Base-by-base conservation (phyloP, 495 filamentous ascomycete genomes). In the Talaromyces borbonicus region DNA sequence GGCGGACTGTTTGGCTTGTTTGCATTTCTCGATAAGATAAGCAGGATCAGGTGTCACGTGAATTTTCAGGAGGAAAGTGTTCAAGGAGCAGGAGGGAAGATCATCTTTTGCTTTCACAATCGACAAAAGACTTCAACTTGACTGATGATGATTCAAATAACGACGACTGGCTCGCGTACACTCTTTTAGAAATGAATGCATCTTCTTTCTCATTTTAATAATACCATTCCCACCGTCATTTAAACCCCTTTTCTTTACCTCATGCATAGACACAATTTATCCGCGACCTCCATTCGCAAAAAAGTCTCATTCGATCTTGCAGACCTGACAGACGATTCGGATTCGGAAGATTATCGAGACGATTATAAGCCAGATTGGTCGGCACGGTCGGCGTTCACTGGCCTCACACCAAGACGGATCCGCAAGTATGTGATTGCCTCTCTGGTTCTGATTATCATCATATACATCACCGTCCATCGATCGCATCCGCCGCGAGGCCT, bases 351-450 rank as follows among this genome's bases (percentile, higher is more conserved):
- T 19, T 46, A 46, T 46, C 43, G 43, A 24, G 43, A 46, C 12
- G 27, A 32, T 31, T 31, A 46, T 22, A 46, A 22, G 20, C 18
- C 30, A 5, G 43, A 46, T 18, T 46, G 43, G 43, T 31, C 43
- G n/a, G 19, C 30, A 8, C 43, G 43, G 19, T 19, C 27, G 9
- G 18, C 43, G 4, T 6, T 46, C 12, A 19, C 27, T 12, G 29
- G 27, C 12, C 19, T 46, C 5, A 27, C 43, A 14, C 43, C 43
- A 9, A 29, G 43, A 8, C 25, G 29, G 36, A 18, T 22, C 12
- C 64, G 67, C 36, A 68, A 62, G 32, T 69, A 61, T 61, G 52
- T 60, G 3, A 36, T 58, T 19, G 45, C 68, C 16, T 49, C 55
- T 20, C n/a, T 64, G 11, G 33, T 68, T 41, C 27, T 60, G 15